Conservation (phyloP, 257 asterid species). For the Lycium ferocissimum region DNA sequence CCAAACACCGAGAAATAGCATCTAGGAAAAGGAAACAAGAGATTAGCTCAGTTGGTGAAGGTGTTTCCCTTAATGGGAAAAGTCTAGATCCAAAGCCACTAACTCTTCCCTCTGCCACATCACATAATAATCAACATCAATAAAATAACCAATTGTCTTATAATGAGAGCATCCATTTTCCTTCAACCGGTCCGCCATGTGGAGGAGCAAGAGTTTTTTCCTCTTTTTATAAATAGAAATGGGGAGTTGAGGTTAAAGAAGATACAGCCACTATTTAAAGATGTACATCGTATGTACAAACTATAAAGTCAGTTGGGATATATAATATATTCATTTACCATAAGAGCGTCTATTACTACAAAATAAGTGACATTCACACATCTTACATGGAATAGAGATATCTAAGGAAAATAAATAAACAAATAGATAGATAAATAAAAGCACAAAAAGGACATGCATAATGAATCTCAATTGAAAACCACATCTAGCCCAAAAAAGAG, state of each 20-base stretch:
- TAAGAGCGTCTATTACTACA: background rate
- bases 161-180: background rate
- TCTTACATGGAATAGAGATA: background rate
- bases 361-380: background rate
- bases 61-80: background rate
- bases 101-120: background rate
- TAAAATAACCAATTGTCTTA: background rate
- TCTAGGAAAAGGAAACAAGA: background rate
- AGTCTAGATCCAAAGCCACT: background rate
- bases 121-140: background rate
- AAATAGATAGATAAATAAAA: background rate
- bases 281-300: background rate
- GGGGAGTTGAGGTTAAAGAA: background rate
- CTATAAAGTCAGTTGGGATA: background rate
- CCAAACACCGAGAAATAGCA: constrained; percentile 7
- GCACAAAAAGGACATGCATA: background rate
- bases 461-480: constrained; percentile 8
- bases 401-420: background rate
- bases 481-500: background rate
- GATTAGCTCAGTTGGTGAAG: background rate
- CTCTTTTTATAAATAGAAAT: background rate
- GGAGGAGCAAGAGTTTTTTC: background rate
- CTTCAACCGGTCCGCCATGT: too few species aligned
- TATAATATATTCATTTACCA: background rate
- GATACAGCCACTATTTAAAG: background rate